A percentile compares a stretch with the other conserved stretches of the same genome.
Conservation (phyloP, 2,329 filamentous ascomycete species). For the Cercospora beticola region DNA sequence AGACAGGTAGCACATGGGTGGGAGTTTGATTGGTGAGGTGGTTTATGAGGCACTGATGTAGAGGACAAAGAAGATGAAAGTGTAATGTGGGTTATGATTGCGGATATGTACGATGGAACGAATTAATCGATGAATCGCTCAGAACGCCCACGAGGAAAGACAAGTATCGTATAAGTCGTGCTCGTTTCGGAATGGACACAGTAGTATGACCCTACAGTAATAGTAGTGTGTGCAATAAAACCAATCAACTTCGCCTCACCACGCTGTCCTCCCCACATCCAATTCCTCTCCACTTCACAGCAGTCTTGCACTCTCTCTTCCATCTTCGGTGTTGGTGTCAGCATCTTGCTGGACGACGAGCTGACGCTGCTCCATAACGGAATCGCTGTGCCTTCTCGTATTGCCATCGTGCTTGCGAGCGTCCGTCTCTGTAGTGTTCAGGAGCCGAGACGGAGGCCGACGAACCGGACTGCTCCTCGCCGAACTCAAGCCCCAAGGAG, state of each 20-base stretch:
- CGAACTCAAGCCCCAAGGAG: background rate
- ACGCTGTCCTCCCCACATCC: background rate
- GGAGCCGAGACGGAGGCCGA: background rate
- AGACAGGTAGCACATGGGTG: no score
- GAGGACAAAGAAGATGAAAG: no score
- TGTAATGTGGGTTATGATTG: no score
- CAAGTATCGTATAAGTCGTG: background rate
- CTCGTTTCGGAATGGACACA: background rate
- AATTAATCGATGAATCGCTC: background rate
- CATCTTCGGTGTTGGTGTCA: background rate
- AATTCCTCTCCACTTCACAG: background rate
- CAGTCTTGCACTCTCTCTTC: constrained; percentile 7
- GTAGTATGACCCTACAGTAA: background rate
- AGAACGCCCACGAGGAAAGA: background rate
- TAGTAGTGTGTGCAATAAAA: background rate
- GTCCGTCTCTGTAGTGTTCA: background rate
- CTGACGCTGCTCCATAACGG: background rate
- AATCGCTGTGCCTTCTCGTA: background rate
- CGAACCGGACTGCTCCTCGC: background rate
- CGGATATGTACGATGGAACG: no score
- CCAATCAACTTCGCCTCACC: background rate
- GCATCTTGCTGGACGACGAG: background rate
- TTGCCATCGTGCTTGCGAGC: background rate
- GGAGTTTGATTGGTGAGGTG: no score
- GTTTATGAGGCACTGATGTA: no score